Conservation (phyloP, 257 asterid genomes). For the Penstemon barbatus region DNA sequence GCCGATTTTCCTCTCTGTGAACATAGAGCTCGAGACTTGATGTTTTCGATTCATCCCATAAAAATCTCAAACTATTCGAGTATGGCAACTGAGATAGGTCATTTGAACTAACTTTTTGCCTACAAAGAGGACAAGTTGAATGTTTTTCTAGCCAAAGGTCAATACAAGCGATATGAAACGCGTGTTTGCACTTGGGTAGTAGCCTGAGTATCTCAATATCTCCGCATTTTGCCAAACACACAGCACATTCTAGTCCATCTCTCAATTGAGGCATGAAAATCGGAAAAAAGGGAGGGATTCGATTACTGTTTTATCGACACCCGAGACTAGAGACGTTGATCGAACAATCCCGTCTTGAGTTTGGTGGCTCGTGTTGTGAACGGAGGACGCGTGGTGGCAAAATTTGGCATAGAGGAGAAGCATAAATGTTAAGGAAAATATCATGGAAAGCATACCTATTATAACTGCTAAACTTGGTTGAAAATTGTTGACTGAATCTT, state of each 20-base stretch:
- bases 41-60: slow-evolving; percentile 32
- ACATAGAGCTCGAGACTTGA: slow-evolving; percentile 44
- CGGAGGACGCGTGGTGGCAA: too few species aligned
- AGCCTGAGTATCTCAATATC: too few species aligned
- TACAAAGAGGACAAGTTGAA: slow-evolving; percentile 72
- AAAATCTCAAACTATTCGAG: slow-evolving; percentile 43
- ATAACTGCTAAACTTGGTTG: too few species aligned
- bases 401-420: too few species aligned
- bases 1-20: slow-evolving; percentile 42
- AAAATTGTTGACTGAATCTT: too few species aligned
- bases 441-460: too few species aligned
- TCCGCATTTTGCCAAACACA: too few species aligned
- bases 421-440: too few species aligned
- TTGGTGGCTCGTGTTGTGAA: slow-evolving; percentile 24
- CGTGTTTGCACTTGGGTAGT: too few species aligned
- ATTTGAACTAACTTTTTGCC: slow-evolving; percentile 37
- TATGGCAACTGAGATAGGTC: slow-evolving; percentile 35
- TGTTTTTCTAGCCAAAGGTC: too few species aligned
- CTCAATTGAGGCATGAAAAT: slow-evolving; percentile 43
- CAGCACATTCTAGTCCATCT: slow-evolving; percentile 67
- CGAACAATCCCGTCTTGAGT: slow-evolving; percentile 46
- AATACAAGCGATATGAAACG: too few species aligned
- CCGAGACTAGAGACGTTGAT: slow-evolving; percentile 21
- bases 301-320: slow-evolving; percentile 48
- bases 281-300: slow-evolving; percentile 63